Conservation (phyloP, 2,329 filamentous ascomycete genomes). For the Colletotrichum gigasporum region DNA sequence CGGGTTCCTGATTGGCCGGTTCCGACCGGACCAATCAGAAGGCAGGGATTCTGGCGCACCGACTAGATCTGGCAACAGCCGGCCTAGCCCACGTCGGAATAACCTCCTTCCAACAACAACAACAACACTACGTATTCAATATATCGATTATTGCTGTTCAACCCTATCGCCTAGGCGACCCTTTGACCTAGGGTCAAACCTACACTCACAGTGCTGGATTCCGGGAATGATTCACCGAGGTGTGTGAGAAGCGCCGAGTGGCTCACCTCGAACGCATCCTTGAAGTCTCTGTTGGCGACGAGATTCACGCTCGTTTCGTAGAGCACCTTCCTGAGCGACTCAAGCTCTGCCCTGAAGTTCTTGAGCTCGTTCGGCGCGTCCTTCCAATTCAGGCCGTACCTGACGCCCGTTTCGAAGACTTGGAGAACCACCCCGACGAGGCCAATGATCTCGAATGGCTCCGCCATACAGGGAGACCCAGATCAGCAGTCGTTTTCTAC, state of each 20-base stretch:
- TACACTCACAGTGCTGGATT: neutral
- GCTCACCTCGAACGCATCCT: constrained; percentile 33
- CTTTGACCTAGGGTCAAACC: too few species aligned
- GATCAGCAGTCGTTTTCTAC: neutral
- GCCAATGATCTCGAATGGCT: constrained; percentile 21
- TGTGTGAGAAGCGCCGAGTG: constrained; percentile 33
- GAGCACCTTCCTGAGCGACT: constrained; percentile 17
- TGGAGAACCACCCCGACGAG: constrained; percentile 27
- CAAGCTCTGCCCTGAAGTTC: constrained; percentile 23
- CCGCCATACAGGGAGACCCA: constrained; percentile 1
- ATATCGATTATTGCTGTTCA: too few species aligned
- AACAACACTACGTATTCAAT: too few species aligned
- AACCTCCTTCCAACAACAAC: too few species aligned
- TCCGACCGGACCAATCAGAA: too few species aligned
- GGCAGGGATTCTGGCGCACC: too few species aligned
- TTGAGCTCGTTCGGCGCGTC: constrained; percentile 23
- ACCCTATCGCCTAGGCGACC: too few species aligned
- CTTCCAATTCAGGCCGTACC: constrained; percentile 30
- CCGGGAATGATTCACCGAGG: neutral
- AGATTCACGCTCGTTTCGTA: constrained; percentile 24
- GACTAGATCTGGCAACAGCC: too few species aligned
- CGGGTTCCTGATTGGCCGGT: neutral
- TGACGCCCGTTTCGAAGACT: neutral
- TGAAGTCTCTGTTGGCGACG: constrained; percentile 34
- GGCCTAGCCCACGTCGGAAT: too few species aligned